A percentile compares a stretch with the other conserved stretches of the same genome.
phyloP scores from a whole-genome alignment of 2,329 filamentous ascomycete species.

The Arthrinium puccinioides region DNA sequence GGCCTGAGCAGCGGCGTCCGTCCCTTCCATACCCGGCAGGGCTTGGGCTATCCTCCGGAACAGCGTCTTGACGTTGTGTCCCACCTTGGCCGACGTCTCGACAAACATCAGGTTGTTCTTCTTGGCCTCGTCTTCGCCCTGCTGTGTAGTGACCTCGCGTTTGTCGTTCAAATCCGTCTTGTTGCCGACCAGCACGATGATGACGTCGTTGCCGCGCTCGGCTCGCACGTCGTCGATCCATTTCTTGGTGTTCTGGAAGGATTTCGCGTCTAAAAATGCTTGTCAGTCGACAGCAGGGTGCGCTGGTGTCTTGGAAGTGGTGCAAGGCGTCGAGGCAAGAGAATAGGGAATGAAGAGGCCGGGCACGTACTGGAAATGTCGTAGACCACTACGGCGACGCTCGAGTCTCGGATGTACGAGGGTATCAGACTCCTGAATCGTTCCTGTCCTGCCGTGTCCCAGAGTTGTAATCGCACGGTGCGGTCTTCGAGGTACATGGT shows the following conservation, averaged over 20 bases:
- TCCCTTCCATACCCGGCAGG: conserved; percentile 92
- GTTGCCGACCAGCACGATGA: conserved; percentile 96
- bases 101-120: conserved; percentile 98
- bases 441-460: conserved; percentile 98
- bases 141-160: conserved; percentile 90
- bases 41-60: conserved; percentile 99
- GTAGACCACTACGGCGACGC: conserved; percentile 96
- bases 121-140: conserved; percentile 97
- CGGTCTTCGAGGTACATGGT: conserved; percentile 99
- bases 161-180: conserved; percentile 99
- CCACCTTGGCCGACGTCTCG: conserved; percentile 95
- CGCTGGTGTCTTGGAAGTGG: conserved; percentile 7
- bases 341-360: conserved; percentile 3
- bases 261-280: conserved; percentile 92
- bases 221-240: conserved; percentile 98
- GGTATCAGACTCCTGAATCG: conserved; percentile 95
- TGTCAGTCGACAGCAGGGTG: conserved; percentile 10
- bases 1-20: conserved; percentile 67
- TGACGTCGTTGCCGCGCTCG: conserved; percentile 95
- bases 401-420: conserved; percentile 96
- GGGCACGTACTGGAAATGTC: conserved; percentile 74
- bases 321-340: neutral
- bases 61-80: conserved; percentile 95
- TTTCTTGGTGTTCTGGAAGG: conserved; percentile 97
- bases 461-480: conserved; percentile 93